Evolutionary conservation across 306 rosid genomes (phyloP).

Genomic region (Glycine tomentella): DNA sequence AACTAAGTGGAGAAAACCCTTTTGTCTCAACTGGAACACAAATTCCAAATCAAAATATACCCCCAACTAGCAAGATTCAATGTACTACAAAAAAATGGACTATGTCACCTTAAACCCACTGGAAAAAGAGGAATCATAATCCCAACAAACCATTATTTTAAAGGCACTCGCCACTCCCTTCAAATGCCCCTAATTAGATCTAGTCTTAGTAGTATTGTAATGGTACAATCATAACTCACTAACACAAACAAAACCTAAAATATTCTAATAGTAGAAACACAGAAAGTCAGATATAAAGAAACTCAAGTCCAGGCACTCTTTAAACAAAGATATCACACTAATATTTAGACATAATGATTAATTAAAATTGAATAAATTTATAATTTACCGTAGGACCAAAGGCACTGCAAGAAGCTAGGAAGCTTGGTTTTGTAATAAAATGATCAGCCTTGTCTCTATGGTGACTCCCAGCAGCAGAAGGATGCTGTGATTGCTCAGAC

Average conservation of each 20-base stretch:
- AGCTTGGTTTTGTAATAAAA: slow-evolving; percentile 63
- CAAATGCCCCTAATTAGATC: too few species aligned
- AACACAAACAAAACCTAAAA: slow-evolving; percentile 10
- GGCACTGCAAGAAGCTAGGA: slow-evolving; percentile 81
- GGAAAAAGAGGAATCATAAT: too few species aligned
- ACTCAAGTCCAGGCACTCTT: slow-evolving; percentile 26
- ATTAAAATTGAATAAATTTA: slow-evolving; percentile 17
- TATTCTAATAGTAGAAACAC: neutral
- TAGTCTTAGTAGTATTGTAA: too few species aligned
- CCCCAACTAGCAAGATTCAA: too few species aligned
- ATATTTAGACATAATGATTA: neutral
- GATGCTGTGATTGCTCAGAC: slow-evolving; percentile 68
- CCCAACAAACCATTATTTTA: too few species aligned
- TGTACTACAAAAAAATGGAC: neutral
- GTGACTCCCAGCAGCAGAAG: slow-evolving; percentile 56
- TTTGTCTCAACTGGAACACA: too few species aligned
- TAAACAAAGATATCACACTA: neutral
- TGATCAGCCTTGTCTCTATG: slow-evolving; percentile 52
- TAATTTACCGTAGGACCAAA: slow-evolving; percentile 82
- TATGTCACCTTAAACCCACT: too few species aligned
- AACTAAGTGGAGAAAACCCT: neutral
- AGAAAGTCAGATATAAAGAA: neutral
- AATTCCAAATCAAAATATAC: too few species aligned
- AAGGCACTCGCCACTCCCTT: too few species aligned
- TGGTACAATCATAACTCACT: neutral